These are phyloP conservation scores for Cladosporium sp. DNA, from an alignment of 2,329 filamentous ascomycete genomes.

Conservation along the genomic window DNA sequence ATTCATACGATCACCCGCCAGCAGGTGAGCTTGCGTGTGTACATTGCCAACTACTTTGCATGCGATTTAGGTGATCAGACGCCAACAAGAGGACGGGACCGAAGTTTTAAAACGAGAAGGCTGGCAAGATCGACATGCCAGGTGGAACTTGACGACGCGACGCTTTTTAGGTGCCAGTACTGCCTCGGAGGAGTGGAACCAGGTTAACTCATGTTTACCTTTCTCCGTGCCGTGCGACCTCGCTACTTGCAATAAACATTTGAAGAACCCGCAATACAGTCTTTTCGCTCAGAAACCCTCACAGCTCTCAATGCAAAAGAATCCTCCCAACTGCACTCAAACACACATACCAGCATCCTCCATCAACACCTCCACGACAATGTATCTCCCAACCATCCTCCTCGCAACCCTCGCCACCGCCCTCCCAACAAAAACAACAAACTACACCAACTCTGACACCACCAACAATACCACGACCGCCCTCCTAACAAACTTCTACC, in stretches of 20 bases:
- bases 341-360: neutral
- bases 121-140: slow-evolving; percentile 1
- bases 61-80: too few relatives aligned
- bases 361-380: neutral
- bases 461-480: neutral
- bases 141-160: slow-evolving; percentile 16
- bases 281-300: neutral
- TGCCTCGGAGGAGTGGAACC: neutral
- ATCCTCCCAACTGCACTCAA: neutral
- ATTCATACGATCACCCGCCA: neutral
- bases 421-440: slow-evolving; percentile 11
- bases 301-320: neutral
- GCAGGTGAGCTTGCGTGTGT: neutral
- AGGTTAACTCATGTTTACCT: neutral
- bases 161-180: neutral
- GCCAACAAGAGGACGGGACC: too few relatives aligned
- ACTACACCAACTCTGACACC: neutral
- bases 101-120: neutral
- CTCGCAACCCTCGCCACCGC: slow-evolving; percentile 14
- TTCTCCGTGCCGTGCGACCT: neutral
- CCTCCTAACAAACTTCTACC: slow-evolving; percentile 36
- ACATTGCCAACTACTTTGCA: neutral
- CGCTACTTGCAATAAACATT: neutral
- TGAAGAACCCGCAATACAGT: neutral
- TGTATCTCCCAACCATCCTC: slow-evolving; percentile 7